Conservation (phyloP, 768 basidiomycete species). For the Cyathus striatus region DNA sequence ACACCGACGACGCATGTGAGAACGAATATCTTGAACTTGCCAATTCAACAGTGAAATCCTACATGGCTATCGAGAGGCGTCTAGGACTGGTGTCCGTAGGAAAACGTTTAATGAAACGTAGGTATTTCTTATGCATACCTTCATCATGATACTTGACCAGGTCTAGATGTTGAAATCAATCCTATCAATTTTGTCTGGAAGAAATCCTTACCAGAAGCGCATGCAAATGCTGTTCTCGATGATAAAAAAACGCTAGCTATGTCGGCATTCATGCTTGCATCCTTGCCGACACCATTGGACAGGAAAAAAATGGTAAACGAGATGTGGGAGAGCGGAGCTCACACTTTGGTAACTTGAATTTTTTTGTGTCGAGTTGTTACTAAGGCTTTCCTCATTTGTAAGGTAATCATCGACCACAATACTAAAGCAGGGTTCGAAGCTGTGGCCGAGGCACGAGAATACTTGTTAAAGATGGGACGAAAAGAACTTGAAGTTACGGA, state of each 20-base stretch:
- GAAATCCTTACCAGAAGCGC: constrained; percentile 48
- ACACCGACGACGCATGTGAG: constrained; percentile 11
- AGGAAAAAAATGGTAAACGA: constrained; percentile 68
- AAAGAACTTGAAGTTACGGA: constrained; percentile 50
- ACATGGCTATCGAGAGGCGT: constrained; percentile 75
- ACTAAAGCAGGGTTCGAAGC: constrained; percentile 69
- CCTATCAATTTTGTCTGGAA: constrained; percentile 45
- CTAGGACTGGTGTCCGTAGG: constrained; percentile 65
- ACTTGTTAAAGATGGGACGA: constrained; percentile 59
- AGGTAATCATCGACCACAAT: constrained; percentile 87
- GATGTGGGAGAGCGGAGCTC: constrained; percentile 91
- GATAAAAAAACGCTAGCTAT: constrained; percentile 61
- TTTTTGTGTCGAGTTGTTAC: not conserved
- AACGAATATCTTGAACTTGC: constrained; percentile 32
- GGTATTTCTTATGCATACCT: not conserved
- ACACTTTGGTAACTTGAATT: constrained; percentile 53
- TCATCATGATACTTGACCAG: not conserved
- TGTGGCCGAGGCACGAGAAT: constrained; percentile 74
- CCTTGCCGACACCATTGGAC: constrained; percentile 56
- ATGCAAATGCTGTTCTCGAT: constrained; percentile 31
- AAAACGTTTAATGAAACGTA: constrained; percentile 45
- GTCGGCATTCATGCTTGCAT: constrained; percentile 83
- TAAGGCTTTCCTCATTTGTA: constrained; percentile 4
- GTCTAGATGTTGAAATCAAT: constrained; percentile 48
- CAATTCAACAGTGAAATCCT: constrained; percentile 51